Conservation (phyloP, 805 yeast genomes). For the Henningerozyma blattae region DNA sequence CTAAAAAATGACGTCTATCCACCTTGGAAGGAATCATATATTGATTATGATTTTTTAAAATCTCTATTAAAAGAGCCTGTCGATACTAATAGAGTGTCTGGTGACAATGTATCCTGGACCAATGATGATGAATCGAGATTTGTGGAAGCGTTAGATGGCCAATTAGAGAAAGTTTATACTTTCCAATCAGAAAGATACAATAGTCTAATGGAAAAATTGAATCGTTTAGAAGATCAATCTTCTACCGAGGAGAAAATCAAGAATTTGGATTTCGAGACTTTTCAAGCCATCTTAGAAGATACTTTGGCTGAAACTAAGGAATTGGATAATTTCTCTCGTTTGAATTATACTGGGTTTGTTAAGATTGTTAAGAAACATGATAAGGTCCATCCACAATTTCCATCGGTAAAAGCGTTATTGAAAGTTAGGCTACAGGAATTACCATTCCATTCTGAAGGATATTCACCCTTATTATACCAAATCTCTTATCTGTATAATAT, state of each 20-base stretch:
- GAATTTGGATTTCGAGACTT: slow-evolving; percentile 44
- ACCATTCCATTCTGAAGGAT: slow-evolving; percentile 92
- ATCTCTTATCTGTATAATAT: slow-evolving; percentile 72
- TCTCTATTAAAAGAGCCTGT: slow-evolving; percentile 47
- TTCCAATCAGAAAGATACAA: slow-evolving; percentile 61
- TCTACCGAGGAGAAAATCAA: slow-evolving; percentile 26
- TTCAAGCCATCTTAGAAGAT: slow-evolving; percentile 63
- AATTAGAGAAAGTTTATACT: slow-evolving; percentile 64
- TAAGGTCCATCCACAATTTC: slow-evolving; percentile 69
- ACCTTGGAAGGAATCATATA: slow-evolving; percentile 76
- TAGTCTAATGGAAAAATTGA: slow-evolving; percentile 52
- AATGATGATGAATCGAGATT: slow-evolving; percentile 63
- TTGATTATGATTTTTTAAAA: slow-evolving; percentile 54
- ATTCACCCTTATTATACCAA: slow-evolving; percentile 79
- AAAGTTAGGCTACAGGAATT: slow-evolving; percentile 77
- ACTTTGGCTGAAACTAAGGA: slow-evolving; percentile 67
- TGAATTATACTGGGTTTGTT: slow-evolving; percentile 89
- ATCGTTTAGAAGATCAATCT: slow-evolving; percentile 49
- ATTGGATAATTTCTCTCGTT: slow-evolving; percentile 77
- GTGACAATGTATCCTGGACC: slow-evolving; percentile 35
- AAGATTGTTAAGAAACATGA: slow-evolving; percentile 96
- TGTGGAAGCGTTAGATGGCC: slow-evolving; percentile 54
- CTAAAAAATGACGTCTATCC: slow-evolving; percentile 69
- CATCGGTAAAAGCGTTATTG: slow-evolving; percentile 77
- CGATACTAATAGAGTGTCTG: slow-evolving; percentile 5